phyloP scores from a whole-genome alignment of 768 basidiomycete genomes.

The Russula olivacea region DNA sequence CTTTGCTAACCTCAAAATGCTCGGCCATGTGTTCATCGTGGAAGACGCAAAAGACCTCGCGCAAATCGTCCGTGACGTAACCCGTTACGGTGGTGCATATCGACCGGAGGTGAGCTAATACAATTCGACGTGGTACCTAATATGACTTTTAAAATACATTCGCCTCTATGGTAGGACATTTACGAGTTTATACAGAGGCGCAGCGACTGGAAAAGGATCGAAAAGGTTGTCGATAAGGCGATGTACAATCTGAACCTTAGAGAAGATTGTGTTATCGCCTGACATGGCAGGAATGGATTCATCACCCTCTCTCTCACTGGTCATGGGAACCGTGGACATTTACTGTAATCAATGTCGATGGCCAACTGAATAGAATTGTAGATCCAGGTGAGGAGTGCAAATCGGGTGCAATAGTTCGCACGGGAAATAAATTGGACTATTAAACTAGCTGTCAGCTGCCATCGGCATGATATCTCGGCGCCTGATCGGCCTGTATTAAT shows the following conservation, averaged over 20 bases:
- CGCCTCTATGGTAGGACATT: conserved; percentile 51
- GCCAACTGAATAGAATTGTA: conserved; percentile 2
- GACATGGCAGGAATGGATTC: not conserved
- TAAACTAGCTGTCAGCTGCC: conserved; percentile 12
- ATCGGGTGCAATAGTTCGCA: conserved; percentile 3
- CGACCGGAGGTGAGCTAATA: conserved; percentile 71
- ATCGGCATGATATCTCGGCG: conserved; percentile 10
- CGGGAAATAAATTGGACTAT: not conserved
- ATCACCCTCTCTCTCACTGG: not conserved
- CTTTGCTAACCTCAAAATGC: conserved; percentile 93
- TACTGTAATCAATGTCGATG: not conserved
- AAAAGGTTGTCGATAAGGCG: conserved; percentile 90
- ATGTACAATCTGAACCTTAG: conserved; percentile 93
- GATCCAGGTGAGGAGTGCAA: not conserved
- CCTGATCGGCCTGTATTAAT: not conserved
- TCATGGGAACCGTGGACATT: not conserved
- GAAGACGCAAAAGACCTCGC: conserved; percentile 95
- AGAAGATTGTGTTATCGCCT: conserved; percentile 71
- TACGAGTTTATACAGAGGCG: conserved; percentile 95
- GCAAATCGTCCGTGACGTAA: conserved; percentile 92
- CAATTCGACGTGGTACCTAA: not conserved
- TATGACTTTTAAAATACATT: not conserved
- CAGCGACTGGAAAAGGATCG: conserved; percentile 98
- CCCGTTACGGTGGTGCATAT: conserved; percentile 91
- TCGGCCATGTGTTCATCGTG: conserved; percentile 94